These are phyloP conservation scores for Apiospora saccharicola DNA, from an alignment of 2,329 filamentous ascomycete genomes.

Conservation along the genomic window DNA sequence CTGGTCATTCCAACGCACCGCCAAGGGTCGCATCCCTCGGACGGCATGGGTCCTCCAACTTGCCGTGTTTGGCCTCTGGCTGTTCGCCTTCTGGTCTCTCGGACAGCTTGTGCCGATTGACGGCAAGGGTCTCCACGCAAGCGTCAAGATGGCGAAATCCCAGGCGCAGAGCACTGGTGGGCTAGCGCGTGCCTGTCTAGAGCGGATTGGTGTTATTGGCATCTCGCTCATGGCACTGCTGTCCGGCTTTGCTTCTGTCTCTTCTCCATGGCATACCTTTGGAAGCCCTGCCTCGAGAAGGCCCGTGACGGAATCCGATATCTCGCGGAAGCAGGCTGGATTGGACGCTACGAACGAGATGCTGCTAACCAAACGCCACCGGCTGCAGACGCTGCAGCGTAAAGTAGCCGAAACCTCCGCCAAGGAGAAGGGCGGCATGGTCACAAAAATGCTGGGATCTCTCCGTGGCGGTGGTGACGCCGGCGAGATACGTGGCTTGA, in stretches of 20 bases:
- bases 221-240: constrained; percentile 86
- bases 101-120: constrained; percentile 66
- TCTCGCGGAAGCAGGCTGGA: constrained; percentile 79
- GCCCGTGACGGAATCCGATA: constrained; percentile 75
- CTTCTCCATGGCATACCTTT: constrained; percentile 85
- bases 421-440: constrained; percentile 63
- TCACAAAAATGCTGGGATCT: constrained; percentile 77
- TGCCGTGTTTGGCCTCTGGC: constrained; percentile 70
- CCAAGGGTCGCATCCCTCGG: constrained; percentile 63
- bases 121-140: constrained; percentile 52
- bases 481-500: constrained; percentile 66
- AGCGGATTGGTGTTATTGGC: constrained; percentile 82
- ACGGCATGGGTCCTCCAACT: constrained; percentile 71
- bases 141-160: constrained; percentile 46
- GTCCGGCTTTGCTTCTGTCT: constrained; percentile 90
- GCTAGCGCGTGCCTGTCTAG: constrained; percentile 63
- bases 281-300: constrained; percentile 64
- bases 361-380: constrained; percentile 76
- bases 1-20: constrained; percentile 67
- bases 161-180: constrained; percentile 47
- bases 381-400: constrained; percentile 73
- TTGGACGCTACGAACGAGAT: constrained; percentile 82
- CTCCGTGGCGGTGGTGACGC: constrained; percentile 70
- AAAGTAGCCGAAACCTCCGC: constrained; percentile 55
- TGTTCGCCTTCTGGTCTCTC: constrained; percentile 79